These are phyloP conservation scores for Paraphoma chrysanthemicola DNA, from an alignment of 2,329 filamentous ascomycete species.

Conservation along the genomic window DNA sequence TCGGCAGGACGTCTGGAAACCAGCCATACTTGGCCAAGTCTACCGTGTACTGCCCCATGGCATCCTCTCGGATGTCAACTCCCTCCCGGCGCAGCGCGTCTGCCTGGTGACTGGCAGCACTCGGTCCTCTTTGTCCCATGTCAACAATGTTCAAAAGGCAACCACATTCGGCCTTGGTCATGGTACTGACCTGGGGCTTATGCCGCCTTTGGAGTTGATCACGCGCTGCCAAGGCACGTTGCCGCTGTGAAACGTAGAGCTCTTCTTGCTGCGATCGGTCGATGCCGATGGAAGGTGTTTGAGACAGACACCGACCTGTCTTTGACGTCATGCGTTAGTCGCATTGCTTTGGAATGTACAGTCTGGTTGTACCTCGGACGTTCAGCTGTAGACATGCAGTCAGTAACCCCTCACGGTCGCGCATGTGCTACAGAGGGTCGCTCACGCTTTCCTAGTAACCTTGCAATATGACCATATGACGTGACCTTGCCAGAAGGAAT, in stretches of 20 bases:
- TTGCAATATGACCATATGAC: slow-evolving; percentile 82
- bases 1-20: slow-evolving; percentile 60
- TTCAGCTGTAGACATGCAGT: slow-evolving; percentile 47
- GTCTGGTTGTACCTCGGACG: slow-evolving; percentile 51
- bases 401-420: not conserved
- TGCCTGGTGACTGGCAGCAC: slow-evolving; percentile 56
- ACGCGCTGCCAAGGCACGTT: slow-evolving; percentile 97
- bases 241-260: slow-evolving; percentile 67
- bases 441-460: slow-evolving; percentile 75
- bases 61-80: slow-evolving; percentile 54
- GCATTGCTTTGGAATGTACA: not conserved
- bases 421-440: slow-evolving; percentile 11
- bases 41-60: slow-evolving; percentile 57
- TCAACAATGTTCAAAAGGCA: slow-evolving; percentile 26
- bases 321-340: slow-evolving; percentile 51
- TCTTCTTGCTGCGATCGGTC: slow-evolving; percentile 50
- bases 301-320: slow-evolving; percentile 89
- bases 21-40: slow-evolving; percentile 57
- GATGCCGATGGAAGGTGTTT: slow-evolving; percentile 75
- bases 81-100: slow-evolving; percentile 55
- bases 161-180: slow-evolving; percentile 13
- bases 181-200: slow-evolving; percentile 75
- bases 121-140: slow-evolving; percentile 47
- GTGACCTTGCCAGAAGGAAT: slow-evolving; percentile 86
- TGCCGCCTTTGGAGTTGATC: slow-evolving; percentile 83